These are phyloP conservation scores for Hura crepitans DNA, from an alignment of 441 rosid genomes.

Conservation along the genomic window DNA sequence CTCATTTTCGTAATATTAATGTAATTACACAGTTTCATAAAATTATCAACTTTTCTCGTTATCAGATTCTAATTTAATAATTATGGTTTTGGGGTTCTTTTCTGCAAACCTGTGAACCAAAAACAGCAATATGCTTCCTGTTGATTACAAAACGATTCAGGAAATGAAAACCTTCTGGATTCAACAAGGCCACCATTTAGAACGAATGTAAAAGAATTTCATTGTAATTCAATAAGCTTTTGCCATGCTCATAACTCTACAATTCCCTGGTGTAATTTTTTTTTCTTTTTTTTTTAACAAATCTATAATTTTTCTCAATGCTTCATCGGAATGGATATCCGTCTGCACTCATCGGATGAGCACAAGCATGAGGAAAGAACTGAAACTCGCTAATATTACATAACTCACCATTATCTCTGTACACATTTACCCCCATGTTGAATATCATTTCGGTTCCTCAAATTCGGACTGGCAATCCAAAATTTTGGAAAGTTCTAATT, in stretches of 20 bases:
- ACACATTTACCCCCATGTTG: conserved; percentile 31
- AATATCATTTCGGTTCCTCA: conserved; percentile 21
- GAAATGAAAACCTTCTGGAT: not conserved
- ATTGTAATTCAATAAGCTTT: conserved; percentile 46
- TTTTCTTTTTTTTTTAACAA: conserved; percentile 23
- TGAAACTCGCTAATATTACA: conserved; percentile 49
- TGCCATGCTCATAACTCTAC: conserved; percentile 53
- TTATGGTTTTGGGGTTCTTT: not conserved
- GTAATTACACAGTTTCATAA: too few relatives aligned
- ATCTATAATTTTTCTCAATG: conserved; percentile 44
- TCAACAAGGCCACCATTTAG: not conserved
- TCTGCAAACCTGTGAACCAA: not conserved
- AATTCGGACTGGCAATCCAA: conserved; percentile 80
- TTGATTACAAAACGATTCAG: not conserved
- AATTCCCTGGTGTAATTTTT: conserved; percentile 42
- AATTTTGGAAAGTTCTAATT: conserved; percentile 80
- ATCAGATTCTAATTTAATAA: too few relatives aligned
- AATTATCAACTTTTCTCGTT: too few relatives aligned
- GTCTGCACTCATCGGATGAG: conserved; percentile 36
- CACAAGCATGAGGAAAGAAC: conserved; percentile 38
- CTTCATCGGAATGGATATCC: conserved; percentile 37
- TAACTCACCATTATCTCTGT: conserved; percentile 55
- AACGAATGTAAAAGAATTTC: conserved; percentile 51
- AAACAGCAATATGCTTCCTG: not conserved
- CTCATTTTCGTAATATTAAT: too few relatives aligned